Evolutionary conservation across 140 eudicot genomes (phyloP), one percentile per base, ranked within the genome.

Genomic region (Senecio squalidus): DNA sequence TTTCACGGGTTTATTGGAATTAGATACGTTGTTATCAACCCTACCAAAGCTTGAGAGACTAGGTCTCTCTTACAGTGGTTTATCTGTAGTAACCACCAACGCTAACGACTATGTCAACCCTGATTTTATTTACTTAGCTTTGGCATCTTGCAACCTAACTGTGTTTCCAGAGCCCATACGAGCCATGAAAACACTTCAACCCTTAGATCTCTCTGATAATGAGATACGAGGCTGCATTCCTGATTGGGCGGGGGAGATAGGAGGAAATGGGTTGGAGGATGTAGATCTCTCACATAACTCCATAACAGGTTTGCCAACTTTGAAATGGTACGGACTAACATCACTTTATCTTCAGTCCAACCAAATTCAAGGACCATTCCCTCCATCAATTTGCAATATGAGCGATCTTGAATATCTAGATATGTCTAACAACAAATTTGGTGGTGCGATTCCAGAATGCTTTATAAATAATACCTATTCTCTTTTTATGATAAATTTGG

Each of bases 401-500:
- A 62, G 54, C 4, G 6, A 6, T 9, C 14, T 67, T 3, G 0
- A 0, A 0, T 22, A 2, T 11, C 11, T 74, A 7, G 74, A 60
- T 30, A 3, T 74, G 15, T 74, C 80, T 0, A 23, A 24, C 18
- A 76, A 76, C 62, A 28, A 4, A 40, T 34, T 76, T 20, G 51
- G 29, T 16, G 79, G 74, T n/a, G 24, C 10, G 9, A 43, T 74
- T 36, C 79, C 79, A 6, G 11, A 38, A 9, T 69, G 76, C 36
- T 6, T 75, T 11, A 23, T 52, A 9, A 49, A 57, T 28, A 8
- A 60, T 0, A 51, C 23, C 31, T 14, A 21, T 3, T 5, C 1
- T 18, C 41, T 61, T 11, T 3, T 5, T 9, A 22, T 59, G 41
- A 16, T 76, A 16, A 22, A 76, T 66, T 3, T 76, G 9, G 51